Evolutionary conservation across 2,329 filamentous ascomycete species (phyloP).

Genomic region (Exophiala alcalophila): DNA sequence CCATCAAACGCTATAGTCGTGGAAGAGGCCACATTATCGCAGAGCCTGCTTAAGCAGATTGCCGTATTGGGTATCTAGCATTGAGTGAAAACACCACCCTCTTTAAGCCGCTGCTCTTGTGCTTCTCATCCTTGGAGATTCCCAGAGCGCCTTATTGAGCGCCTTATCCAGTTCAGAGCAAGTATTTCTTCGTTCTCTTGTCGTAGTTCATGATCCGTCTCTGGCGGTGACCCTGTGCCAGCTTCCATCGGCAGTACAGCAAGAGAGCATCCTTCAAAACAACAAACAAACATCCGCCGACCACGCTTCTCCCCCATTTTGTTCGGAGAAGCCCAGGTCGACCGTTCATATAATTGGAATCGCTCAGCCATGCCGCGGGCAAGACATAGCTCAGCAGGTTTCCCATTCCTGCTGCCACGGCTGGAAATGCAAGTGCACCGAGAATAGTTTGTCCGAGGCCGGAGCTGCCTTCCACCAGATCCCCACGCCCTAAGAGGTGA

Average conservation of each 20-base stretch:
- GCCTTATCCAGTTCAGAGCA: neutral
- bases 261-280: slow-evolving; percentile 70
- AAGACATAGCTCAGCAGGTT: slow-evolving; percentile 67
- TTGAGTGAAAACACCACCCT: slow-evolving; percentile 3
- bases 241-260: slow-evolving; percentile 55
- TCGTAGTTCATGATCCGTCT: slow-evolving; percentile 49
- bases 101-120: no score
- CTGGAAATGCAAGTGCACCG: slow-evolving; percentile 74
- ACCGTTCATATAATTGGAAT: slow-evolving; percentile 38
- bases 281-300: slow-evolving; percentile 85
- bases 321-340: slow-evolving; percentile 71
- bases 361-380: slow-evolving; percentile 64
- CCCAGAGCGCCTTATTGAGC: no score
- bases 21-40: neutral
- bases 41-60: neutral
- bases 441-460: slow-evolving; percentile 60
- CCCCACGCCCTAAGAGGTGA: slow-evolving; percentile 40
- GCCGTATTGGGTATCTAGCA: slow-evolving; percentile 12
- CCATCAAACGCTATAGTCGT: no score
- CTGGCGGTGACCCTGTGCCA: slow-evolving; percentile 47
- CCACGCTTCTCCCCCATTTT: slow-evolving; percentile 82
- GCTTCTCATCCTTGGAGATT: no score
- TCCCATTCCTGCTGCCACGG: slow-evolving; percentile 74
- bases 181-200: slow-evolving; percentile 39
- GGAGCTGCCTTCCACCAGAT: slow-evolving; percentile 53